Percentiles rank a stretch among this genome's conserved stretches.
phyloP scores from a whole-genome alignment of 495 filamentous ascomycete genomes.

The Rhypophila decipiens region DNA sequence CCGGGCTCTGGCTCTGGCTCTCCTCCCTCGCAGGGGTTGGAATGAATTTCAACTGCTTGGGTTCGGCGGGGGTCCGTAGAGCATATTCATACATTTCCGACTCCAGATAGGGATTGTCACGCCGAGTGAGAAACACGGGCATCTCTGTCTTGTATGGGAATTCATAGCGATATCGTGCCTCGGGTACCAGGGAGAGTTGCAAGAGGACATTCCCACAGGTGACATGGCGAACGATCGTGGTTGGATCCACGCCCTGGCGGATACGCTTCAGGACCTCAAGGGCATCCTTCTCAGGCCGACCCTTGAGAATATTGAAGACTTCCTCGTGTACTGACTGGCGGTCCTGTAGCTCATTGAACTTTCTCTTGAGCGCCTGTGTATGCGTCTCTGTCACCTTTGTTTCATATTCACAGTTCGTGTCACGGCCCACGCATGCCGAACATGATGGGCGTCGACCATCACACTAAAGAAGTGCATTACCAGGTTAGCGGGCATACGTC shows the following conservation, averaged over 20 bases:
- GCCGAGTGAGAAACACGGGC: conserved; percentile 23
- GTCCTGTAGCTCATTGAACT: conserved; percentile 28
- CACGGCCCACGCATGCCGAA: conserved; percentile 27
- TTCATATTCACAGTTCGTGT: conserved; percentile 31
- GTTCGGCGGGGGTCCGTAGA: not conserved
- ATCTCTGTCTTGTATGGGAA: conserved; percentile 34
- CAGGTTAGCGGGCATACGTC: not conserved
- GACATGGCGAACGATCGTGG: conserved; percentile 29
- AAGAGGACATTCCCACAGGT: conserved; percentile 33
- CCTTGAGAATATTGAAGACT: conserved; percentile 27
- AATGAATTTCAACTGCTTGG: not conserved
- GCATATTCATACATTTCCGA: conserved; percentile 29
- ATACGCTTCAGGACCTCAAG: conserved; percentile 30
- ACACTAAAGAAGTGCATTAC: conserved; percentile 22
- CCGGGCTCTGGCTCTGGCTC: conserved; percentile 8
- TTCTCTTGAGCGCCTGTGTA: conserved; percentile 36
- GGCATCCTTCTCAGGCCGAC: conserved; percentile 26
- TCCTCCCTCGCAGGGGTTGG: not conserved
- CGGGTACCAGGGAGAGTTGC: conserved; percentile 30
- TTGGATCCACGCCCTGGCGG: conserved; percentile 28
- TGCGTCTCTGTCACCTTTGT: conserved; percentile 33
- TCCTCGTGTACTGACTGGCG: conserved; percentile 28
- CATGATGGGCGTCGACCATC: conserved; percentile 32
- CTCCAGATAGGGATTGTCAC: conserved; percentile 30
- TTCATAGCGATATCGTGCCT: conserved; percentile 32